phyloP scores from a whole-genome alignment of 306 rosid species.

The Purshia tridentata region DNA sequence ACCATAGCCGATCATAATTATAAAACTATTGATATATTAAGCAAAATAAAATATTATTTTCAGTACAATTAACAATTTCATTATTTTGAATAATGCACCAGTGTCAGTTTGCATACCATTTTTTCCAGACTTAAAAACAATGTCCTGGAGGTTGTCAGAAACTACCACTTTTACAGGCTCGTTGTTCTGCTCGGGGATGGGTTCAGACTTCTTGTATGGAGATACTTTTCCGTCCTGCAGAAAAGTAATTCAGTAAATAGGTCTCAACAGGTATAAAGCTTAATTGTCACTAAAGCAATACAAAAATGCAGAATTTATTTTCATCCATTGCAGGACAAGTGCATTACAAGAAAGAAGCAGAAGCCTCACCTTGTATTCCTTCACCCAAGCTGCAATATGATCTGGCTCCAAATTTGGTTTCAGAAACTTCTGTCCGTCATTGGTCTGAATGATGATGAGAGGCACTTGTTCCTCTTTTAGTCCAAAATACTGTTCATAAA shows the following conservation, averaged over 20 bases:
- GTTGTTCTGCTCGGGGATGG: conserved; percentile 72
- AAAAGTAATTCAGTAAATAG: conserved; percentile 19
- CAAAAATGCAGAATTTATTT: neutral
- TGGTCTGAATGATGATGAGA: conserved; percentile 64
- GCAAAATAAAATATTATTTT: no score
- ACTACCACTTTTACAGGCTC: conserved; percentile 95
- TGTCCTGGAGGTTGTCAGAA: conserved; percentile 62
- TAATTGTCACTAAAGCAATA: neutral
- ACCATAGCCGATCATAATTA: no score
- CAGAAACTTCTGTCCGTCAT: conserved; percentile 64
- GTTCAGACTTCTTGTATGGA: conserved; percentile 67
- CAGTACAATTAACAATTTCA: no score
- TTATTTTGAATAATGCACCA: neutral
- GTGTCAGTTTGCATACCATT: conserved; percentile 47
- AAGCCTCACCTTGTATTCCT: conserved; percentile 73
- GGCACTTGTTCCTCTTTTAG: conserved; percentile 80
- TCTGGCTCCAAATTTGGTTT: conserved; percentile 65
- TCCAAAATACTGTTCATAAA: conserved; percentile 73
- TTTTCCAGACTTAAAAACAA: conserved; percentile 72
- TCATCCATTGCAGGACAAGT: neutral
- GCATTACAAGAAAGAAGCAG: conserved; percentile 3
- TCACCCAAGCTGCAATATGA: conserved; percentile 70
- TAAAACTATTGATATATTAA: no score
- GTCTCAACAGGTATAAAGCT: neutral
- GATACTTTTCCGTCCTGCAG: conserved; percentile 71